phyloP scores from a whole-genome alignment of 306 rosid genomes.

The Fragaria vesca region DNA sequence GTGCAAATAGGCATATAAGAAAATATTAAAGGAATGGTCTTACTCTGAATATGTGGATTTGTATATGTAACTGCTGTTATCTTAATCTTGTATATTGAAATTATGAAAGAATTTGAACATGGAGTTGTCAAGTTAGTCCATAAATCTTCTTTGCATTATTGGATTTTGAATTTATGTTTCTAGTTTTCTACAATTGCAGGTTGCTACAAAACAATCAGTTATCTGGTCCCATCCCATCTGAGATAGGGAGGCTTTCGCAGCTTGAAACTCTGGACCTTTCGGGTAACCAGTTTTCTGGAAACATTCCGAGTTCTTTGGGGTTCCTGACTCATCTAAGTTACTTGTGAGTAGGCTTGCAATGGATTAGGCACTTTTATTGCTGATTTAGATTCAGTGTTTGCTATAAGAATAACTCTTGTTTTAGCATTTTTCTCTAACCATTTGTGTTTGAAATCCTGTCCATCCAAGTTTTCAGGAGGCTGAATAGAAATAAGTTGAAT shows the following conservation, averaged over 20 bases:
- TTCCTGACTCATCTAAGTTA: slow-evolving; percentile 69
- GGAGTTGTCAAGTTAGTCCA: neutral
- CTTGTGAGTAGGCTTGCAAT: slow-evolving; percentile 71
- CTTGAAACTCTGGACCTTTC: slow-evolving; percentile 92
- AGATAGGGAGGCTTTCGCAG: slow-evolving; percentile 68
- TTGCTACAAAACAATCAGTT: slow-evolving; percentile 78
- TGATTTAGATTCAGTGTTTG: neutral
- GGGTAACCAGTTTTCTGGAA: slow-evolving; percentile 69
- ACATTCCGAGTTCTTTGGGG: slow-evolving; percentile 81
- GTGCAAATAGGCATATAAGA: neutral
- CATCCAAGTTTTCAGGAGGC: slow-evolving; percentile 90
- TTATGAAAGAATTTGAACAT: neutral
- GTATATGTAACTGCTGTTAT: neutral
- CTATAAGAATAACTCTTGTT: neutral
- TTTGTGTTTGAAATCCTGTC: slow-evolving; percentile 34
- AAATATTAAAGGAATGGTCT: neutral
- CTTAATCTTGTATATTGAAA: neutral
- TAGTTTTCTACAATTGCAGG: slow-evolving; percentile 43
- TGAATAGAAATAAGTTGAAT: slow-evolving; percentile 64
- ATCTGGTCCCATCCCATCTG: slow-evolving; percentile 77
- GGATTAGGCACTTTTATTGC: slow-evolving; percentile 5
- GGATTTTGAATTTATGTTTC: slow-evolving; percentile 1
- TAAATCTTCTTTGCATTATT: neutral
- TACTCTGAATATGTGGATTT: neutral
- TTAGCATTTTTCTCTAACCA: slow-evolving; percentile 35